phyloP scores from a whole-genome alignment of 192 early-diverging fungal genomes.

The Coemansia sp. region DNA sequence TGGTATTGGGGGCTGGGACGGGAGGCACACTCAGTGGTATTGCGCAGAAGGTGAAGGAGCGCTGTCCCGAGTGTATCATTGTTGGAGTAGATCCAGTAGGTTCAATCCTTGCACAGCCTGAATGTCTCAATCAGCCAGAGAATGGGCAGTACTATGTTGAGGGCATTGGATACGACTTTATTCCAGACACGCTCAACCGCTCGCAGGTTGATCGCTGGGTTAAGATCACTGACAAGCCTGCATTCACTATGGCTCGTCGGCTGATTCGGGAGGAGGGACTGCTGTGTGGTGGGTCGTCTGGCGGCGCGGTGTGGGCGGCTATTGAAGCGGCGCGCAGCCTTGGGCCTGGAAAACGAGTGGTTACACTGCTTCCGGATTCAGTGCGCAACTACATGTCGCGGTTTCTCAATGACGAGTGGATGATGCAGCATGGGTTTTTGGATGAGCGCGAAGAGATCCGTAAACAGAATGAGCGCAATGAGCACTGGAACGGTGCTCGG shows the following conservation, averaged over 20 bases:
- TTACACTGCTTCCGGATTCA: slow-evolving; percentile 95
- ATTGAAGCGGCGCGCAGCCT: slow-evolving; percentile 80
- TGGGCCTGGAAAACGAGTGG: slow-evolving; percentile 83
- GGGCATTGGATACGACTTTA: slow-evolving; percentile 99
- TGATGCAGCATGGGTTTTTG: slow-evolving; percentile 84
- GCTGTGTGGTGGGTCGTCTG: slow-evolving; percentile 94
- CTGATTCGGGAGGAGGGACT: slow-evolving; percentile 97
- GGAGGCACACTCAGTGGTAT: slow-evolving; percentile 97
- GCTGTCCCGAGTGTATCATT: slow-evolving; percentile 75
- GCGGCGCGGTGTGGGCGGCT: slow-evolving; percentile 87
- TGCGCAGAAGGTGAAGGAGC: slow-evolving; percentile 94
- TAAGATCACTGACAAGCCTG: slow-evolving; percentile 94
- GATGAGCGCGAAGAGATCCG: slow-evolving; percentile 63
- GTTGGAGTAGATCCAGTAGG: slow-evolving; percentile 94
- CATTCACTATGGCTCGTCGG: slow-evolving; percentile 93
- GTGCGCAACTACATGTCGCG: slow-evolving; percentile 99
- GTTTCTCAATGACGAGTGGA: slow-evolving; percentile 98
- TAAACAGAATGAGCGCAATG: slow-evolving; percentile 66
- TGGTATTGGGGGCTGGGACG: slow-evolving; percentile 92
- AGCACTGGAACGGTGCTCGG: slow-evolving; percentile 77
- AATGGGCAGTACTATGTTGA: slow-evolving; percentile 86
- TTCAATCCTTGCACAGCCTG: slow-evolving; percentile 90
- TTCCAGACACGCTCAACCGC: slow-evolving; percentile 89
- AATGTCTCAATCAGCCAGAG: slow-evolving; percentile 67
- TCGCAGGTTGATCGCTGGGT: slow-evolving; percentile 88